These are phyloP conservation scores for Cladophialophora bantiana DNA, from an alignment of 2,329 filamentous ascomycete genomes.

Conservation along the genomic window DNA sequence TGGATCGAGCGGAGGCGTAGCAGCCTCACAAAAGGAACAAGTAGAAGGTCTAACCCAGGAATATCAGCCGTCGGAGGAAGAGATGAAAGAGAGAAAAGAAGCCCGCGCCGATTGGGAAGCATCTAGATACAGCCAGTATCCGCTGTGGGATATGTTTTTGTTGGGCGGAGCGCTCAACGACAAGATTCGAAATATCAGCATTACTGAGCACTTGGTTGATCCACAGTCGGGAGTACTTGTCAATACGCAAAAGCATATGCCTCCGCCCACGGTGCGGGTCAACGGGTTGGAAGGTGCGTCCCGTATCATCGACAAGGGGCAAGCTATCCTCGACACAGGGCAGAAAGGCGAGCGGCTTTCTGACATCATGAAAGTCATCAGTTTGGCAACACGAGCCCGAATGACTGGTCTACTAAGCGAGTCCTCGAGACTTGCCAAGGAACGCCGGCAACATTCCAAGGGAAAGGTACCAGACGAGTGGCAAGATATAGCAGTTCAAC, in stretches of 20 bases:
- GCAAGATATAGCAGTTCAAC: constrained; percentile 70
- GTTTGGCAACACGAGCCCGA: constrained; percentile 81
- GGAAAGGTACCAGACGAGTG: constrained; percentile 80
- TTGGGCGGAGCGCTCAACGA: constrained; percentile 64
- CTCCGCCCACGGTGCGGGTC: constrained; percentile 55
- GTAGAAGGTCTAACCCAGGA: constrained; percentile 17
- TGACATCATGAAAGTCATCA: constrained; percentile 82
- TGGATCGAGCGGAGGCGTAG: constrained; percentile 23
- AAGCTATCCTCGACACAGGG: constrained; percentile 70
- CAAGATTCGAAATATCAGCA: constrained; percentile 63
- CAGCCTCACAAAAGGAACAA: constrained; percentile 17
- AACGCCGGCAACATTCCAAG: constrained; percentile 78
- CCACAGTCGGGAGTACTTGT: constrained; percentile 65
- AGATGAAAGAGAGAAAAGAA: constrained; percentile 70
- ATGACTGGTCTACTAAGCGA: constrained; percentile 79
- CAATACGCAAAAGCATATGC: constrained; percentile 49
- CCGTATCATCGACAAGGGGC: constrained; percentile 68
- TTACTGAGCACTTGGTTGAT: constrained; percentile 64
- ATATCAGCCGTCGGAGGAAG: constrained; percentile 55
- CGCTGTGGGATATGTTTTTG: constrained; percentile 77
- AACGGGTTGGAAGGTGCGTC: constrained; percentile 68
- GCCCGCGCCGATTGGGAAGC: constrained; percentile 69
- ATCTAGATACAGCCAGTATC: constrained; percentile 69
- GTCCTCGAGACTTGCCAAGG: constrained; percentile 71
- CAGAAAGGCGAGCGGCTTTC: constrained; percentile 72